These are phyloP conservation scores for Aspergillus fructus DNA, from an alignment of 2,329 filamentous ascomycete species.

Conservation along the genomic window DNA sequence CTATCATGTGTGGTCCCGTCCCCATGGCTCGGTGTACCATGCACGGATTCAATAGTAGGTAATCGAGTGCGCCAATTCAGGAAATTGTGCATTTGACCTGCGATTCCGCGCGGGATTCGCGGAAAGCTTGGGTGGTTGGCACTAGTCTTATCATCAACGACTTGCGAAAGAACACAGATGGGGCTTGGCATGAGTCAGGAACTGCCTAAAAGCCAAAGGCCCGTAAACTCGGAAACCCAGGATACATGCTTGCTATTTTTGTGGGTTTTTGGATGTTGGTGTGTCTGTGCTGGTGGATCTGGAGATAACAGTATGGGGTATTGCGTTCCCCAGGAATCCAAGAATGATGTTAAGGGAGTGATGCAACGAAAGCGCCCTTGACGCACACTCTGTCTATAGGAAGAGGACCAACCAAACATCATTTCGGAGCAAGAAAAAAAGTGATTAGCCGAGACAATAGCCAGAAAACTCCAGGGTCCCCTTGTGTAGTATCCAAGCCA, in stretches of 20 bases:
- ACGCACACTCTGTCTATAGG: conserved; percentile 6
- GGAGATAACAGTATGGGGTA: conserved; percentile 1
- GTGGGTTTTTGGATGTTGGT: neutral
- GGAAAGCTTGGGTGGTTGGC: neutral
- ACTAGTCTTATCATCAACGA: neutral
- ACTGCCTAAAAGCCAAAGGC: neutral
- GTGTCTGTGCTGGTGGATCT: neutral
- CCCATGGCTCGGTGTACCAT: neutral
- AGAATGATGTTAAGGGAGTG: neutral
- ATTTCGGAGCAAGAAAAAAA: neutral
- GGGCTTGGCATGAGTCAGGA: neutral
- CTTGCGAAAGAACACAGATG: neutral
- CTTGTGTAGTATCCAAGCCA: conserved; percentile 2
- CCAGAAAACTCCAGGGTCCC: neutral
- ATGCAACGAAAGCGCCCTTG: conserved; percentile 3
- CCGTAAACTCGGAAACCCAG: neutral
- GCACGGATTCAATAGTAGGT: neutral
- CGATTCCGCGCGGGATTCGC: neutral
- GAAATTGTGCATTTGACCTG: neutral
- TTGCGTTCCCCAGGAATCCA: neutral
- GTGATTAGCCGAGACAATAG: neutral
- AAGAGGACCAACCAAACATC: neutral
- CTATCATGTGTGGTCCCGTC: neutral
- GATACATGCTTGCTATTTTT: neutral
- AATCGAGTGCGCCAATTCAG: neutral